Conservation (phyloP, 805 yeast species). For the Yarrowia phangngaensis region DNA sequence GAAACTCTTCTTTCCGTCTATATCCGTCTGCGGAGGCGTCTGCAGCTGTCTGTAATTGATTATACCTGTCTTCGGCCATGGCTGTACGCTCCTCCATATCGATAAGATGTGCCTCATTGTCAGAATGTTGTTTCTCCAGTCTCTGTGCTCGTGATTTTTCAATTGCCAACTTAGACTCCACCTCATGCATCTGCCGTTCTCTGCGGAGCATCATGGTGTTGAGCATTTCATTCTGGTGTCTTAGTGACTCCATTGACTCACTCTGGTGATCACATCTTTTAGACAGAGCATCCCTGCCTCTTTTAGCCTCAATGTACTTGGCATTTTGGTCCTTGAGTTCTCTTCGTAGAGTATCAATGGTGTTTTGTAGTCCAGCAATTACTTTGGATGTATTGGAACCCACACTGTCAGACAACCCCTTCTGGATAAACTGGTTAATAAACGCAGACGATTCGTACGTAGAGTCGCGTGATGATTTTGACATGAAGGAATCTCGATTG, state of each 20-base stretch:
- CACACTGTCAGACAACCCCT: slow-evolving; percentile 7
- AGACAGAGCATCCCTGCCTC: slow-evolving; percentile 47
- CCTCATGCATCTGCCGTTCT: slow-evolving; percentile 61
- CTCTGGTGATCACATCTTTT: slow-evolving; percentile 32
- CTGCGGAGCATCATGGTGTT: slow-evolving; percentile 65
- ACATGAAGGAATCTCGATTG: slow-evolving; percentile 11
- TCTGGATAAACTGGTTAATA: slow-evolving; percentile 22
- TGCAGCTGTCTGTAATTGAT: slow-evolving; percentile 50
- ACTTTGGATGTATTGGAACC: slow-evolving; percentile 30
- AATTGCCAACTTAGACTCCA: slow-evolving; percentile 51
- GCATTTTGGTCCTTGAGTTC: slow-evolving; percentile 45
- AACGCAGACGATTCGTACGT: slow-evolving; percentile 10
- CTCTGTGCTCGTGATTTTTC: slow-evolving; percentile 21
- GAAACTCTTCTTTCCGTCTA: slow-evolving; percentile 40
- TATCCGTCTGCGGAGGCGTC: slow-evolving; percentile 49
- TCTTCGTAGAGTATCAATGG: slow-evolving; percentile 53
- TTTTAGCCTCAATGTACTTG: slow-evolving; percentile 48
- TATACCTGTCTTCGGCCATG: slow-evolving; percentile 47
- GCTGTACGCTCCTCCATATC: slow-evolving; percentile 45
- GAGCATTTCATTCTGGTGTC: slow-evolving; percentile 74
- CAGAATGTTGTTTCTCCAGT: slow-evolving; percentile 14
- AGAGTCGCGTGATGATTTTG: slow-evolving; percentile 15
- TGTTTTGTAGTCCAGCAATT: slow-evolving; percentile 44
- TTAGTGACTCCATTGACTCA: slow-evolving; percentile 42
- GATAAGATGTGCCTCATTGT: slow-evolving; percentile 19